Conservation (phyloP, 2,329 filamentous ascomycete genomes). For the Tolypocladium endophyticum region DNA sequence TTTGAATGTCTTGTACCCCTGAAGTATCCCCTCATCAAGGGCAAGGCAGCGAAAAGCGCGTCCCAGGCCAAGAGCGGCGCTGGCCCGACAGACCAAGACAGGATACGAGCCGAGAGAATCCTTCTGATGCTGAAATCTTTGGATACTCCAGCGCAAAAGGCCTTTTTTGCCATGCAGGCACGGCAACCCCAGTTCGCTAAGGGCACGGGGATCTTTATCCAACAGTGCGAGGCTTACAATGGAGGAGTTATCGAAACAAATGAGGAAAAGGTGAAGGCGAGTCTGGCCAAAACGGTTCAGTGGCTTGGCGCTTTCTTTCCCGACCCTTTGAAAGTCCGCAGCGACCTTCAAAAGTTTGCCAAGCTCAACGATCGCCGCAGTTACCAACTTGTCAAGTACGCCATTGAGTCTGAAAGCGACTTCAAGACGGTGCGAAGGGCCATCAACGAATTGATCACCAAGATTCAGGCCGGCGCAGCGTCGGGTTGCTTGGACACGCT, state of each 20-base stretch:
- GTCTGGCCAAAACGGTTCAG: slow-evolving; percentile 62
- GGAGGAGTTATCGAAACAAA: slow-evolving; percentile 72
- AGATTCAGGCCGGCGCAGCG: slow-evolving; percentile 58
- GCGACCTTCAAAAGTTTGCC: slow-evolving; percentile 81
- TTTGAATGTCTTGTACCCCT: slow-evolving; percentile 85
- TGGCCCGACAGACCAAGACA: slow-evolving; percentile 56
- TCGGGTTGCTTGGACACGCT: slow-evolving; percentile 67
- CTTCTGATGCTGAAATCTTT: slow-evolving; percentile 71
- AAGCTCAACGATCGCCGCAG: slow-evolving; percentile 82
- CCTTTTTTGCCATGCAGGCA: slow-evolving; percentile 78
- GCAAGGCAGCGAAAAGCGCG: slow-evolving; percentile 49
- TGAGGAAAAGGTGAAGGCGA: slow-evolving; percentile 56
- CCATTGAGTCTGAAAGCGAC: slow-evolving; percentile 76
- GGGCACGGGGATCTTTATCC: slow-evolving; percentile 65
- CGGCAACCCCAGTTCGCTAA: slow-evolving; percentile 66
- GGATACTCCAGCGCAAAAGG: slow-evolving; percentile 67
- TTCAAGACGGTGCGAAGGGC: slow-evolving; percentile 86
- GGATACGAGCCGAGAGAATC: slow-evolving; percentile 73
- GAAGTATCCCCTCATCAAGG: slow-evolving; percentile 62
- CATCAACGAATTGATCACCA: slow-evolving; percentile 79
- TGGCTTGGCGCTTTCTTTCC: slow-evolving; percentile 67
- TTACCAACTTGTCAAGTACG: slow-evolving; percentile 82
- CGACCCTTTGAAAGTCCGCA: slow-evolving; percentile 59
- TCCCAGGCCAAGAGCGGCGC: slow-evolving; percentile 34
- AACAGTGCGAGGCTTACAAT: slow-evolving; percentile 82